Evolutionary conservation across 2,329 filamentous ascomycete species (phyloP).

Genomic region (Phyllosticta citrichinensis): DNA sequence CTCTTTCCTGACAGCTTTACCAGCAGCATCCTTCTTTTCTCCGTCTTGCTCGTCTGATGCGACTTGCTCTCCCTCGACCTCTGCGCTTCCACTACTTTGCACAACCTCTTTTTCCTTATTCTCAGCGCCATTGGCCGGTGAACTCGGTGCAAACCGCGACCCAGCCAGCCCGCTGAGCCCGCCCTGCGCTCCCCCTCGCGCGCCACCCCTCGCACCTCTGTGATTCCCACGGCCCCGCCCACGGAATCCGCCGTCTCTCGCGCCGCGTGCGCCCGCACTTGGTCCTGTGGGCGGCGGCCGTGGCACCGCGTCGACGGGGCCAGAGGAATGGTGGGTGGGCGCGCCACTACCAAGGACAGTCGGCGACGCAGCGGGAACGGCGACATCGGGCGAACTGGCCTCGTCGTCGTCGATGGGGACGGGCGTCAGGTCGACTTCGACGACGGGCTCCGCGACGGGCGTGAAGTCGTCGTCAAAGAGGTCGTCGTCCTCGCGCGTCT

Average conservation of each 20-base stretch:
- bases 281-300: conserved; percentile 2
- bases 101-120: conserved; percentile 8
- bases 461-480: conserved; percentile 43
- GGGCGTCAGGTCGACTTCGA: conserved; percentile 21
- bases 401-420: neutral
- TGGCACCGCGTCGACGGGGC: conserved; percentile 15
- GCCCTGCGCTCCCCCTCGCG: conserved; percentile 12
- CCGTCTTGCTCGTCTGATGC: conserved; percentile 11
- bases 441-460: conserved; percentile 33
- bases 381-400: neutral
- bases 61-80: conserved; percentile 13
- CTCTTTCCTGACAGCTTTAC: conserved; percentile 11
- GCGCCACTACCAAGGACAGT: neutral
- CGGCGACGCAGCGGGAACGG: neutral
- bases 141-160: conserved; percentile 1
- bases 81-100: conserved; percentile 10
- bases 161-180: conserved; percentile 9
- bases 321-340: conserved; percentile 12
- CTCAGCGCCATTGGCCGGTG: neutral
- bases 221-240: conserved; percentile 11
- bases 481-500: conserved; percentile 41
- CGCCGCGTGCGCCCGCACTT: conserved; percentile 15
- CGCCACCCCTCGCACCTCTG: conserved; percentile 9
- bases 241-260: conserved; percentile 16
- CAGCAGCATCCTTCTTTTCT: conserved; percentile 17